Evolutionary conservation across 345 rosid species (phyloP).

Genomic region (Microthlaspi erraticum): DNA sequence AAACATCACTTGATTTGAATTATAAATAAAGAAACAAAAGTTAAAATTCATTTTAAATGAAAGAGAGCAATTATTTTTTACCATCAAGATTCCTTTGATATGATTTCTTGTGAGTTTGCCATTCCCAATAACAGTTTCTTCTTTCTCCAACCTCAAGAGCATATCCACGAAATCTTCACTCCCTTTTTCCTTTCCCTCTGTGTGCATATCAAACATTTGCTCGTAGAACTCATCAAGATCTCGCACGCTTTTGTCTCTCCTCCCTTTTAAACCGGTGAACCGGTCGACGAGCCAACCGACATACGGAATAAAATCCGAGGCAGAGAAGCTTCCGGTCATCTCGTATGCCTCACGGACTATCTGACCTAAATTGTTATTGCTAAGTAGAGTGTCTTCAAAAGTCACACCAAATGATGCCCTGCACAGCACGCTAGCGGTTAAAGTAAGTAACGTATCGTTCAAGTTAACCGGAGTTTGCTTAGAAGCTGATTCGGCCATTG

Average conservation of each 20-base stretch:
- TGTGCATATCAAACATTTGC: not conserved
- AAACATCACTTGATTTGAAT: no score
- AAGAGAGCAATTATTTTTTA: no score
- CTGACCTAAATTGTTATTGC: not conserved
- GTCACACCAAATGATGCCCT: not conserved
- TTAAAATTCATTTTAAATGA: no score
- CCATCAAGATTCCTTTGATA: not conserved
- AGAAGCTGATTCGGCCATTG: not conserved
- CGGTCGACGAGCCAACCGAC: constrained; percentile 2
- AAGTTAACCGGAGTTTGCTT: not conserved
- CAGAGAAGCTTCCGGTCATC: constrained; percentile 1
- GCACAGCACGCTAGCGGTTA: not conserved
- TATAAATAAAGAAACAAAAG: no score
- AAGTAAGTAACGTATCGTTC: not conserved
- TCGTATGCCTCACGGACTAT: not conserved
- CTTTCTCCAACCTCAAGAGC: not conserved
- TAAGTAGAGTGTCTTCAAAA: not conserved
- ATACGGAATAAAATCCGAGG: not conserved
- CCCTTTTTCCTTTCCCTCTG: not conserved
- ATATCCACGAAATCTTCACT: constrained; percentile 8
- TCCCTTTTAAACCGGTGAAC: not conserved
- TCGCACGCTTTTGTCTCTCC: not conserved
- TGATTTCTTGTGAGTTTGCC: not conserved
- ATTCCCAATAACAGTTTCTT: not conserved
- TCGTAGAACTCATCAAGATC: not conserved